Conservation (phyloP, 1,139 yeast species). For the Hanseniaspora sp. region DNA sequence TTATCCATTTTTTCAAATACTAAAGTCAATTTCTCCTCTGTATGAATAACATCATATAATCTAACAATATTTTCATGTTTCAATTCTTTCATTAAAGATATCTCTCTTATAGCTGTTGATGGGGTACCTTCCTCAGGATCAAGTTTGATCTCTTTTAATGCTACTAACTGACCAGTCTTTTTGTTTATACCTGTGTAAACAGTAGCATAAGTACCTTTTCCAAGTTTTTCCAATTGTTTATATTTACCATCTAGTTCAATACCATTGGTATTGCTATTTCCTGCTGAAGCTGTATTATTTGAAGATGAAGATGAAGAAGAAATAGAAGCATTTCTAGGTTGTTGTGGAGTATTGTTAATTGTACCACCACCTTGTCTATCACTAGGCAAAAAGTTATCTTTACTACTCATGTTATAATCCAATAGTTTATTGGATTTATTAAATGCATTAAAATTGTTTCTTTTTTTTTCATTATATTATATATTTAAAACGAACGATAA, state of each 20-base stretch:
- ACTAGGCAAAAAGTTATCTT: background rate
- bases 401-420: background rate
- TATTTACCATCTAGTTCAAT: slow-evolving; percentile 20
- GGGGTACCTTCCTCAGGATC: slow-evolving; percentile 98
- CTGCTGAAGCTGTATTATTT: background rate
- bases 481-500: too few relatives aligned
- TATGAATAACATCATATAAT: slow-evolving; percentile 87
- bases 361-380: background rate
- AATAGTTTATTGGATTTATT: background rate
- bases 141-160: slow-evolving; percentile 82
- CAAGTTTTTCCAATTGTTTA: slow-evolving; percentile 65
- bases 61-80: slow-evolving; percentile 91
- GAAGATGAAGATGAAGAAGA: slow-evolving; percentile 3
- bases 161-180: slow-evolving; percentile 84
- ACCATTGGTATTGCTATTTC: background rate
- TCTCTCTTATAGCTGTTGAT: slow-evolving; percentile 93
- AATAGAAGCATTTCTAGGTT: slow-evolving; percentile 10
- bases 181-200: slow-evolving; percentile 93
- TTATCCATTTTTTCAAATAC: slow-evolving; percentile 92
- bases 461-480: too few relatives aligned
- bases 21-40: slow-evolving; percentile 85
- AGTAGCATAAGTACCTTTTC: slow-evolving; percentile 97
- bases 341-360: slow-evolving; percentile 2
- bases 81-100: slow-evolving; percentile 89
- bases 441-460: too few relatives aligned